Conservation (phyloP, 345 rosid genomes). For the Eucalyptus urophylla region DNA sequence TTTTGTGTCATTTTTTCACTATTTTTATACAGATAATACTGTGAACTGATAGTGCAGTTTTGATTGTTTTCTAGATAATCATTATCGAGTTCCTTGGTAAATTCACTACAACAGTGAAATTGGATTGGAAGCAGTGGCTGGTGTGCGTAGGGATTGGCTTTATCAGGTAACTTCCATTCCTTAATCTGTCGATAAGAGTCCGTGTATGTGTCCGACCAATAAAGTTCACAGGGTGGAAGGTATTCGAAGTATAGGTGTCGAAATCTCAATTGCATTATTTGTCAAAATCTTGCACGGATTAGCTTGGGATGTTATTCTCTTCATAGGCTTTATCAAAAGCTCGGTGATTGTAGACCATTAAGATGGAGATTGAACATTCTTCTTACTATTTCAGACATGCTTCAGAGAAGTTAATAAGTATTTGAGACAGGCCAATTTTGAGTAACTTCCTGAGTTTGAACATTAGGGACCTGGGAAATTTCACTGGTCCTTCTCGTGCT, state of each 20-base stretch:
- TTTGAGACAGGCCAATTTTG: background rate
- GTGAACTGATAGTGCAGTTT: background rate
- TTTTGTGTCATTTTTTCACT: background rate
- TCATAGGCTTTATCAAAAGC: background rate
- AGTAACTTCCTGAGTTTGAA: background rate
- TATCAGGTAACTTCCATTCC: constrained; percentile 48
- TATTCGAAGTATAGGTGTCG: background rate
- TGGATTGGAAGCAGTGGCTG: constrained; percentile 42
- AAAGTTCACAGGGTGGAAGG: background rate
- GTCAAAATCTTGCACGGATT: background rate
- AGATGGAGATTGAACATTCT: background rate
- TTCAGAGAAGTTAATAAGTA: background rate
- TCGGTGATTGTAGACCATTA: background rate
- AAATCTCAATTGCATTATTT: background rate
- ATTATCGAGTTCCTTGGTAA: constrained; percentile 62
- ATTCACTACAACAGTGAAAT: constrained; percentile 53
- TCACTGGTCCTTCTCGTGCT: background rate
- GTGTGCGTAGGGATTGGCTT: constrained; percentile 50
- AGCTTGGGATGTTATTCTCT: background rate
- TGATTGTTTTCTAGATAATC: background rate
- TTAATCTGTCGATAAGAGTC: background rate
- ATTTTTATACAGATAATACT: background rate
- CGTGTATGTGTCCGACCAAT: background rate
- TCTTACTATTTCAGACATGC: background rate
- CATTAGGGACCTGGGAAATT: background rate